Evolutionary conservation across 2,329 filamentous ascomycete genomes (phyloP).

Genomic region (Aspergillus felis): DNA sequence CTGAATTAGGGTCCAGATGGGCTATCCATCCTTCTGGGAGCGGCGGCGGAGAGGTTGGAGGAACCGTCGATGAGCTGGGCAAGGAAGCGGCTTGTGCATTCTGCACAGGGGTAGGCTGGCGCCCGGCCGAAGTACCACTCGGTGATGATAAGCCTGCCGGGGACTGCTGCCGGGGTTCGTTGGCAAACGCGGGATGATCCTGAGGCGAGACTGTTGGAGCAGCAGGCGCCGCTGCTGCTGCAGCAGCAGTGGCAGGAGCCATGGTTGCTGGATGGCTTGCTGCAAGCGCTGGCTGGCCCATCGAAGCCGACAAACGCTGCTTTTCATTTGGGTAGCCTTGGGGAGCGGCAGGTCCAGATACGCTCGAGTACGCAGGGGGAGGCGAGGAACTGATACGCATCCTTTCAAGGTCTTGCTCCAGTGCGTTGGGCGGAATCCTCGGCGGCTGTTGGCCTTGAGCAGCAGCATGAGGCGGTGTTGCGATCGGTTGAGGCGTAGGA

Average conservation of each 20-base stretch:
- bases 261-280: conserved; percentile 25
- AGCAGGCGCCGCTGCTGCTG: conserved; percentile 14
- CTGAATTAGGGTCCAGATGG: conserved; percentile 89
- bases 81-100: conserved; percentile 26
- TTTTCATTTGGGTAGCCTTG: conserved; percentile 76
- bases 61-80: conserved; percentile 43
- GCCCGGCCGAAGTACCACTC: conserved; percentile 28
- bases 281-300: conserved; percentile 10
- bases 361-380: conserved; percentile 90
- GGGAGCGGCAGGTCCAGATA: conserved; percentile 49
- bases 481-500: conserved; percentile 21
- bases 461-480: conserved; percentile 19
- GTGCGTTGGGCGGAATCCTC: conserved; percentile 60
- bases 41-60: conserved; percentile 81
- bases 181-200: conserved; percentile 86
- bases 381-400: conserved; percentile 78
- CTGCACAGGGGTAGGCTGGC: conserved; percentile 10
- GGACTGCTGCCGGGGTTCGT: conserved; percentile 60
- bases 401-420: conserved; percentile 82
- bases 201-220: conserved; percentile 35
- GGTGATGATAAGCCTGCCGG: conserved; percentile 37
- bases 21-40: conserved; percentile 98
- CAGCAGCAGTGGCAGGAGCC: conserved; percentile 17
- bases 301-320: conserved; percentile 46
- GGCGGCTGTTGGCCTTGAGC: conserved; percentile 16